Conservation (phyloP, 257 asterid species). For the Nicotiana tomentosiformis region DNA sequence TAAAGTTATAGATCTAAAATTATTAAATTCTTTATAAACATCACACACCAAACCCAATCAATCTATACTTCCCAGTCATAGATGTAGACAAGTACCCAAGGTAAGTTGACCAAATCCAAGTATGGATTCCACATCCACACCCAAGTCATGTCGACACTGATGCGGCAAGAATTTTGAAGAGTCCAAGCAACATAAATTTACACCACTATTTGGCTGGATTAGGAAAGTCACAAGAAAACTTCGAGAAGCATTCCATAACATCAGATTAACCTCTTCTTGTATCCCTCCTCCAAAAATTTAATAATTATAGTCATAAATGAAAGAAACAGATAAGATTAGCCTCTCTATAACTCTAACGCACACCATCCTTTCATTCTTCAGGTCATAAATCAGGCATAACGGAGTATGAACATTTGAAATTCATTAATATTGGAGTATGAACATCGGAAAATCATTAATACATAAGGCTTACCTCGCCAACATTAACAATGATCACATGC, state of each 20-base stretch:
- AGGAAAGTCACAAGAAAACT: neutral
- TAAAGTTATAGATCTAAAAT: too few relatives aligned
- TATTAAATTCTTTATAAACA: too few relatives aligned
- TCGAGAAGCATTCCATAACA: neutral
- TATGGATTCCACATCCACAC: too few relatives aligned
- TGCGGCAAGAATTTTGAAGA: too few relatives aligned
- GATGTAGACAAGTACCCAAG: too few relatives aligned
- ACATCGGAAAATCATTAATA: neutral
- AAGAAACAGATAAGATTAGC: neutral
- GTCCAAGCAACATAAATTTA: neutral
- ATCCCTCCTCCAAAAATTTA: neutral
- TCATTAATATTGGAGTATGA: conserved; percentile 1
- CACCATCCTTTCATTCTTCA: neutral
- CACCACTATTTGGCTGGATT: neutral
- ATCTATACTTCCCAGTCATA: too few relatives aligned
- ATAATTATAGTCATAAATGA: neutral
- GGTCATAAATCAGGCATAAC: neutral
- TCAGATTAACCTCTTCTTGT: neutral
- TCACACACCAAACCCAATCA: too few relatives aligned
- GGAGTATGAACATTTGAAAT: neutral
- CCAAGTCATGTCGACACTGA: too few relatives aligned
- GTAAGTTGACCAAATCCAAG: too few relatives aligned
- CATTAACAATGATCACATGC: conserved; percentile 65
- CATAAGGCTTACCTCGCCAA: conserved; percentile 61
- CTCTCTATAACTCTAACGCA: neutral